Evolutionary conservation across 495 filamentous ascomycete genomes (phyloP), one percentile per base, ranked within the genome.

Genomic region (Penicillium riverlandense): DNA sequence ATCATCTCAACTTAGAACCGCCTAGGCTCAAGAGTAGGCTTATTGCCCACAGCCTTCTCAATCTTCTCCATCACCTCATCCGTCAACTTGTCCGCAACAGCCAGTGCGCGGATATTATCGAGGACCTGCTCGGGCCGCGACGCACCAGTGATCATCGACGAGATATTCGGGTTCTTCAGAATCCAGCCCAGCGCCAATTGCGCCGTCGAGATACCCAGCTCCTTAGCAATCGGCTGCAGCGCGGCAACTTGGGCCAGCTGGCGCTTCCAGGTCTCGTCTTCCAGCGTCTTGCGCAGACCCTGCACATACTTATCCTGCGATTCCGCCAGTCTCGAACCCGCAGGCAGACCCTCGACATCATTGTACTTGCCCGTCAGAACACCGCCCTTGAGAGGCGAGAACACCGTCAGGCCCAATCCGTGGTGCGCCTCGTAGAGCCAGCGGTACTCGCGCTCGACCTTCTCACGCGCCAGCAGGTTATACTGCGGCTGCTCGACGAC

Each of bases 401-500:
- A 91, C 13, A 78, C 75, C 7, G 88, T 90, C 44, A 92, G 63
- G 3, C 87, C 86, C 0, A 86, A 66, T 4, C 84, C 82, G 38
- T 74, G 67, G 3, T 10, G 32, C 10, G 80, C 70, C 32, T 75
- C 69, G 51, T 82, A 89, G 29, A 88, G 60, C 44, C 77, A 76
- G 40, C 72, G 74, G 66, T 76, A 94, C 56, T 94, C 83, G 41
- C 74, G 71, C 68, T 95, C 89, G 13, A 91, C 86, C 44, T 78
- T 80, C 55, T 86, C 75, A 7, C 72, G 80, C 37, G 65, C 66
- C 15, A 94, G 70, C 61, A 90, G 77, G 66, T 88, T 90, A 64
- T 94, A 94, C 51, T 82, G 74, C 27, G 89, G 88, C 70, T 95
- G 89, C 62, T 95, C 89, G 63, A 86, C 83, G 16, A 85, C 59